phyloP scores from a whole-genome alignment of 2,329 filamentous ascomycete genomes.

The Byssochlamys sp. region DNA sequence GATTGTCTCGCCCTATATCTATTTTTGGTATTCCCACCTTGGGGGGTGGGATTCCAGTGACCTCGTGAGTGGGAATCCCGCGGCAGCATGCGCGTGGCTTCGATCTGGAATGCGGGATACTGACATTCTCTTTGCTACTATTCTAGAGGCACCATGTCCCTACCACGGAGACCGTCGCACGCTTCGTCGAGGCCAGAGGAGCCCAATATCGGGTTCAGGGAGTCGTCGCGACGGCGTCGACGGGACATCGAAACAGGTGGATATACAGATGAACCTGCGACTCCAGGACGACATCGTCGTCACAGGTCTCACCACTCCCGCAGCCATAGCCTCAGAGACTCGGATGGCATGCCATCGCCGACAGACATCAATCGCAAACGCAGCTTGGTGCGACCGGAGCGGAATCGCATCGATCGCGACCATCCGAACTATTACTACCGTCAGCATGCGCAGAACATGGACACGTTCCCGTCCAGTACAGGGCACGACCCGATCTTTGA shows the following conservation, averaged over 20 bases:
- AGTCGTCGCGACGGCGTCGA: slow-evolving; percentile 58
- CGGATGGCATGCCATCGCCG: slow-evolving; percentile 39
- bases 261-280: slow-evolving; percentile 26
- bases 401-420: slow-evolving; percentile 71
- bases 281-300: slow-evolving; percentile 31
- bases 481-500: slow-evolving; percentile 83
- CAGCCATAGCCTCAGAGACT: slow-evolving; percentile 34
- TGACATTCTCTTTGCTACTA: slow-evolving; percentile 5
- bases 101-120: slow-evolving; percentile 5
- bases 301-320: slow-evolving; percentile 39
- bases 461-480: slow-evolving; percentile 77
- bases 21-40: not conserved
- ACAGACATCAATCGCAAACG: slow-evolving; percentile 58
- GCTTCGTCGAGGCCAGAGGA: slow-evolving; percentile 53
- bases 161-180: slow-evolving; percentile 54
- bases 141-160: slow-evolving; percentile 33
- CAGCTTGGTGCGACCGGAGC: slow-evolving; percentile 80
- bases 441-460: slow-evolving; percentile 89
- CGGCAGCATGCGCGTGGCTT: not conserved
- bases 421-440: slow-evolving; percentile 95
- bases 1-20: not conserved
- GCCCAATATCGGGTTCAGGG: slow-evolving; percentile 53
- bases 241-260: slow-evolving; percentile 61
- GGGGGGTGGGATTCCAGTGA: not conserved
- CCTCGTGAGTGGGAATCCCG: not conserved